Base-by-base conservation (phyloP, 208 protist species). In the Acanthamoeba sp. region DNA sequence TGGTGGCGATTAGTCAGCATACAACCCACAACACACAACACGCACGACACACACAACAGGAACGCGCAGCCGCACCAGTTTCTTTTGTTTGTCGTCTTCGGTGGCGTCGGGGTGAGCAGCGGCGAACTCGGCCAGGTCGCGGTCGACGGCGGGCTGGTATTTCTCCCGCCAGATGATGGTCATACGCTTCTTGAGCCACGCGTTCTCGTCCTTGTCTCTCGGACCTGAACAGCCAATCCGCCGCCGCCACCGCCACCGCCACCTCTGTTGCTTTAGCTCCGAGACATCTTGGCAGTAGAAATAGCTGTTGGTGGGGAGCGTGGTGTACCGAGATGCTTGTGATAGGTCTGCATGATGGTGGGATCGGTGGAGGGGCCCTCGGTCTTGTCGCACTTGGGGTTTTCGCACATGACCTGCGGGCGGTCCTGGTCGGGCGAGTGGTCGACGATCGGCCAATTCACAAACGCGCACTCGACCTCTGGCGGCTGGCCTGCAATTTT, bases 111-210 rank as follows among this genome's bases (percentile, higher is more conserved):
- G 69, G 20, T 78, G 29, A 5, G 29, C 69, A 12, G 69, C 38
- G 32, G 69, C 29, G 34, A 48, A 78, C 36, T 48, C 69, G 20
- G 14, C 69, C 10, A 36, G 20, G 7, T 78, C 69, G 69, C 69
- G 69, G 69, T 78, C 69, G 1, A 78, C 38, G 34, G 20, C 20
- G 36, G 69, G 69, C 38, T 78, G 69, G 34, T 78, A 78, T 34
- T 42, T 78, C 69, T 78, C 69, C 20, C 69, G 69, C 69, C 69
- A 78, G 32, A 78, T 42, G 69, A 78, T 22, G 24, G 36, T 14
- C 69, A 78, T 78, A 5, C 69, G 29, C 69, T 78, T 78, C 69
- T 78, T 78, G 10, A 78, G 69, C 69, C 69, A 78, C 69, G 22
- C 34, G 34, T 1, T 42, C 69, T 48, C 69, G 16, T 78, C 69